phyloP scores from a whole-genome alignment of 2,329 filamentous ascomycete genomes.

The Cryphonectria naterciae region DNA sequence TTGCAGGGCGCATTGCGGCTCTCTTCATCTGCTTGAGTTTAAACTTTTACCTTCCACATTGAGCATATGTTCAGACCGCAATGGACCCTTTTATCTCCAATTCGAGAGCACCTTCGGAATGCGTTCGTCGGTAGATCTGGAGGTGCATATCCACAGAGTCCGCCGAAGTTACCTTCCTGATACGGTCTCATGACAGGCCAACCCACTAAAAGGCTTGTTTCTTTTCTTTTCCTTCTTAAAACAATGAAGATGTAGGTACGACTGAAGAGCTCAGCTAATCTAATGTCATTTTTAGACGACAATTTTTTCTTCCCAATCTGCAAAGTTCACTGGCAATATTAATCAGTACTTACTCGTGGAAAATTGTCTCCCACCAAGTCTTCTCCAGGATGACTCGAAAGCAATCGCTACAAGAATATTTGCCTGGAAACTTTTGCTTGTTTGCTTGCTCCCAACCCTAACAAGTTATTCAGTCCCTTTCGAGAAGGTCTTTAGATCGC shows the following conservation, averaged over 20 bases:
- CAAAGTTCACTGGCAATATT: neutral
- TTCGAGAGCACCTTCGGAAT: constrained; percentile 2
- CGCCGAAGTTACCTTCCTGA: constrained; percentile 16
- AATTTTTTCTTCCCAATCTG: neutral
- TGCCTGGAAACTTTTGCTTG: neutral
- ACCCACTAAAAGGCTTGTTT: neutral
- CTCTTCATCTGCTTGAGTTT: constrained; percentile 14
- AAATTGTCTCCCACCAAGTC: too few relatives aligned
- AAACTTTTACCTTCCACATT: constrained; percentile 21
- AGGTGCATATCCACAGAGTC: neutral
- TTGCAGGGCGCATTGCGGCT: constrained; percentile 16
- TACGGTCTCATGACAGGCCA: neutral
- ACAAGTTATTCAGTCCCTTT: neutral
- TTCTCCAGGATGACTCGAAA: neutral
- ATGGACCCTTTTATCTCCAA: constrained; percentile 1
- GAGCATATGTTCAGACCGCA: neutral
- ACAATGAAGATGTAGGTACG: too few relatives aligned
- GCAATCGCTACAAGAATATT: neutral
- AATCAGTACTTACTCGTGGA: neutral
- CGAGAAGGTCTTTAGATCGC: constrained; percentile 1
- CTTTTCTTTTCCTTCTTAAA: too few relatives aligned
- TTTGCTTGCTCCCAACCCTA: neutral
- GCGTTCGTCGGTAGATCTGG: constrained; percentile 19
- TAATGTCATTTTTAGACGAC: neutral
- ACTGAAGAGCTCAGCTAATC: too few relatives aligned